Evolutionary conservation across 768 basidiomycete genomes (phyloP), one percentile per base, ranked within the genome.

Genomic region (Rhodosporidiobolus odoratus): DNA sequence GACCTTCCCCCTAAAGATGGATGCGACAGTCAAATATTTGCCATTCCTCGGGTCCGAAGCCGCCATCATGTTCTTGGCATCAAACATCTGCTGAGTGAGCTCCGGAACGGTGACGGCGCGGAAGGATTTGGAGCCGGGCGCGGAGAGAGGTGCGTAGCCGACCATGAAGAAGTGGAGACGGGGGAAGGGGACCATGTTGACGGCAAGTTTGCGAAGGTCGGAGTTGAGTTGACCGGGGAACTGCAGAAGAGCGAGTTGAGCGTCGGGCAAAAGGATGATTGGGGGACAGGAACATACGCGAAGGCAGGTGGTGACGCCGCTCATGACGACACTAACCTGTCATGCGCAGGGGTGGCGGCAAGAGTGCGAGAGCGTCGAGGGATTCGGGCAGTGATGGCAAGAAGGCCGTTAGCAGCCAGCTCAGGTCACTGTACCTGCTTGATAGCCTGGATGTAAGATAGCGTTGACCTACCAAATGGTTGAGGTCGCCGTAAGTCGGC

Each of bases 171-270:
- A 98, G 82, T 99, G 95, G 32, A 99, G 90, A 88, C 58, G 15
- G 19, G 69, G 69, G n/a, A 58, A 84, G 85, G 48, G 80, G 89
- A 91, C 92, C 93, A 99, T 93, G 88, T 99, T 99, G 79, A 97
- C 95, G 68, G 95, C 95, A 76, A 99, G 84, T 83, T 99, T 99
- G 80, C 96, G 86, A 66, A 99, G 85, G 80, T 99, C 96, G 45
- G 93, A 95, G 87, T 98, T 99, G 78, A 98, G 87, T 81, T 97
- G 96, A 84, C 96, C 96, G 78, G 96, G 96, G 92, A 99, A 99
- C 75, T 67, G 68, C 35, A 16, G 3, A 16, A n/a, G 19, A 10
- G 16, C 17, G 50, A n/a, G 35, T 40, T 48, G 35, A 25, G 25
- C 17, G 43, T 27, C 30, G 62, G 27, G 21, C 32, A 34, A 48